These are phyloP conservation scores for Amylocarpus encephaloides DNA, from an alignment of 2,329 filamentous ascomycete species.

Conservation along the genomic window DNA sequence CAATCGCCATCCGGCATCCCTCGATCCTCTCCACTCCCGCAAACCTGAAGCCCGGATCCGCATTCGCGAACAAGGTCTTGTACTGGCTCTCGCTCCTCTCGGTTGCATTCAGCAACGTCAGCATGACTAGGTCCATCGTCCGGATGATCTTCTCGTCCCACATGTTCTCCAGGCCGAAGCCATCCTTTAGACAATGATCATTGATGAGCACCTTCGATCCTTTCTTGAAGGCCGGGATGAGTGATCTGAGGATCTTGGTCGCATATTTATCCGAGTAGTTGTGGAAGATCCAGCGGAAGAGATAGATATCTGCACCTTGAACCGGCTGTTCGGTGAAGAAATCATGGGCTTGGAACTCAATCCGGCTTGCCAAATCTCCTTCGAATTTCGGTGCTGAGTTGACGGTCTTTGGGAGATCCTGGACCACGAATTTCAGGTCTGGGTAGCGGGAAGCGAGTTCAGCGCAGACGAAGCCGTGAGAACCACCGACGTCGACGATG, in stretches of 20 bases:
- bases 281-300: slow-evolving; percentile 28
- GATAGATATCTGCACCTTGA: slow-evolving; percentile 49
- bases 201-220: slow-evolving; percentile 31
- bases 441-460: slow-evolving; percentile 46
- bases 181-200: slow-evolving; percentile 39
- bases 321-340: slow-evolving; percentile 41
- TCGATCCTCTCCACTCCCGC: slow-evolving; percentile 37
- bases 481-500: slow-evolving; percentile 54
- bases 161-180: slow-evolving; percentile 30
- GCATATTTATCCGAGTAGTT: slow-evolving; percentile 9
- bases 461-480: slow-evolving; percentile 51
- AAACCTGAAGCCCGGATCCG: slow-evolving; percentile 39
- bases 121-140: slow-evolving; percentile 48
- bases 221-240: slow-evolving; percentile 5
- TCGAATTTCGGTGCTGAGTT: slow-evolving; percentile 42
- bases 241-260: background rate
- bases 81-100: slow-evolving; percentile 45
- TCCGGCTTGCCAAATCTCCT: slow-evolving; percentile 34
- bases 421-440: slow-evolving; percentile 48
- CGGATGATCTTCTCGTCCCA: slow-evolving; percentile 43
- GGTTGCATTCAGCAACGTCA: slow-evolving; percentile 45
- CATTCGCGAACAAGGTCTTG: slow-evolving; percentile 37
- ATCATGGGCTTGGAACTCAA: slow-evolving; percentile 32
- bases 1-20: slow-evolving; percentile 42
- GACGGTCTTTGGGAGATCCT: slow-evolving; percentile 45